phyloP scores from a whole-genome alignment of 2,329 filamentous ascomycete species.

The Microdochium trichocladiopsis region DNA sequence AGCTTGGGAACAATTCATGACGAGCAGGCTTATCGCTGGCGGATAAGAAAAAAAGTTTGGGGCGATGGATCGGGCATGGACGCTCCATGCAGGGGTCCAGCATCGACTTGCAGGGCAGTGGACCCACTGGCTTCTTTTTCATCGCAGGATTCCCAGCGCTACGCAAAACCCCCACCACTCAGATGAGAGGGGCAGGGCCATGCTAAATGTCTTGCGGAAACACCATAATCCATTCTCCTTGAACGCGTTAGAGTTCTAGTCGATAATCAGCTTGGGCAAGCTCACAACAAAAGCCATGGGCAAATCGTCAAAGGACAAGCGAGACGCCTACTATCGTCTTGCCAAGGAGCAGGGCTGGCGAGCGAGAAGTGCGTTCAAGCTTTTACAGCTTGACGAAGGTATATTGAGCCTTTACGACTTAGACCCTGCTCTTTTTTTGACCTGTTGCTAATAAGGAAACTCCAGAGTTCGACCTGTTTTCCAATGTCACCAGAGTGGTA shows the following conservation, averaged over 20 bases:
- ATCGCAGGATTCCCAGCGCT: not conserved
- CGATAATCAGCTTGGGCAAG: no score
- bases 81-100: conserved; percentile 1
- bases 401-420: conserved; percentile 5
- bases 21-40: not conserved
- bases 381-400: conserved; percentile 88
- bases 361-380: conserved; percentile 91
- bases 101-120: not conserved
- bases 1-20: not conserved
- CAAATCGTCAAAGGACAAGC: conserved; percentile 97
- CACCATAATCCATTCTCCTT: no score
- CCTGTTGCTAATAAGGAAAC: conserved; percentile 4
- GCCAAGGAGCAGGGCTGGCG: conserved; percentile 99
- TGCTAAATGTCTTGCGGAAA: not conserved
- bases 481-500: conserved; percentile 83
- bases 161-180: not conserved
- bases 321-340: conserved; percentile 94
- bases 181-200: not conserved
- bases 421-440: conserved; percentile 4
- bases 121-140: not conserved
- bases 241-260: no score
- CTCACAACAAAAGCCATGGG: conserved; percentile 76
- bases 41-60: conserved; percentile 1
- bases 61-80: not conserved
- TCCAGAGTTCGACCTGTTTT: conserved; percentile 91